phyloP scores from a whole-genome alignment of 169 alveolate species.

The Plasmodium vinckei region DNA sequence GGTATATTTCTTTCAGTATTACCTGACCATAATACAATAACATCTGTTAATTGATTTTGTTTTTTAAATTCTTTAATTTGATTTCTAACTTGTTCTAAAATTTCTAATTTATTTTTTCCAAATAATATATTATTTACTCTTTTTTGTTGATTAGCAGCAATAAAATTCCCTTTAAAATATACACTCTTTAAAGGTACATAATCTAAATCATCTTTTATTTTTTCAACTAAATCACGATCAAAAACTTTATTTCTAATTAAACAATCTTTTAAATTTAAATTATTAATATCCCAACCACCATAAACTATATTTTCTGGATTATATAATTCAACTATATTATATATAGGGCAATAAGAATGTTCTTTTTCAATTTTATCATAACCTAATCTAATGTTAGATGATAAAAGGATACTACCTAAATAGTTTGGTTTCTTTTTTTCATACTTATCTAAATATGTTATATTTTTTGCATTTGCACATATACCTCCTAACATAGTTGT shows the following conservation, averaged over 20 bases:
- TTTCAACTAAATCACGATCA: conserved; percentile 86
- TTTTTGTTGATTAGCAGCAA: conserved; percentile 90
- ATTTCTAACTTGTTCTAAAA: conserved; percentile 85
- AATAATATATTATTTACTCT: conserved; percentile 90
- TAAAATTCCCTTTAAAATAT: conserved; percentile 86
- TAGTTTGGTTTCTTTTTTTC: conserved; percentile 89
- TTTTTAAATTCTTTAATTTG: conserved; percentile 89
- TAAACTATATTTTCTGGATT: conserved; percentile 90
- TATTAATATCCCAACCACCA: conserved; percentile 93
- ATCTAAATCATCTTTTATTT: conserved; percentile 82
- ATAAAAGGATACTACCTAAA: conserved; percentile 89
- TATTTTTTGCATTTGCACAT: conserved; percentile 87
- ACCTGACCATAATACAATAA: conserved; percentile 93
- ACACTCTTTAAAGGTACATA: conserved; percentile 89
- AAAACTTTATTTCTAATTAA: conserved; percentile 90
- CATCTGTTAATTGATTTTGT: conserved; percentile 86
- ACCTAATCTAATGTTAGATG: conserved; percentile 88
- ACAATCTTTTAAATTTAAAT: conserved; percentile 88
- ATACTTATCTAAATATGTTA: conserved; percentile 89
- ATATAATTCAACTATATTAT: conserved; percentile 88
- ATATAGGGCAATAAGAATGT: conserved; percentile 88
- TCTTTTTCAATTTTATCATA: conserved; percentile 79
- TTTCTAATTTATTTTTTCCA: conserved; percentile 85
- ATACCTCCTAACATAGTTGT: conserved; percentile 90
- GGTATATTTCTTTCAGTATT: conserved; percentile 92